phyloP scores from a whole-genome alignment of 2,329 filamentous ascomycete genomes.

The Drechslerella coelobrocha region DNA sequence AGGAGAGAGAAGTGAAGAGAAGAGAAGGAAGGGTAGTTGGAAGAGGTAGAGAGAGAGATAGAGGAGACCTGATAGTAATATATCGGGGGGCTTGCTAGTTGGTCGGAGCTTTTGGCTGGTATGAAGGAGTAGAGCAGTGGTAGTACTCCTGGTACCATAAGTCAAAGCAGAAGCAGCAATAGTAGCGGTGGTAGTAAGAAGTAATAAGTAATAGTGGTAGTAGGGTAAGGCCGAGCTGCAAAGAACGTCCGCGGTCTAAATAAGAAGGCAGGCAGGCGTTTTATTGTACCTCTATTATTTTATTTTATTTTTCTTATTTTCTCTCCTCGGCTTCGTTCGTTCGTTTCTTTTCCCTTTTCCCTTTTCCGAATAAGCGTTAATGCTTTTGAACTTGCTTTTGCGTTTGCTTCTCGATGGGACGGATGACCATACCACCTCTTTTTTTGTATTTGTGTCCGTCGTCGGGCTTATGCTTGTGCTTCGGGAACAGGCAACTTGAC shows the following conservation, averaged over 20 bases:
- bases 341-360: not conserved
- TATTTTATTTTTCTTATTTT: no score
- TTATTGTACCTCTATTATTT: no score
- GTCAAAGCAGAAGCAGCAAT: not conserved
- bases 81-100: not conserved
- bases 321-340: no score
- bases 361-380: slow-evolving; percentile 2
- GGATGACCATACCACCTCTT: slow-evolving; percentile 10
- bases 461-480: not conserved
- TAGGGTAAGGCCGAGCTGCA: not conserved
- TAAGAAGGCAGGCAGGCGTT: slow-evolving; percentile 13
- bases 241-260: slow-evolving; percentile 16
- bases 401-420: not conserved
- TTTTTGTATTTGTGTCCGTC: not conserved
- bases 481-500: slow-evolving; percentile 16
- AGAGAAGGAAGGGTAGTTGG: slow-evolving; percentile 12
- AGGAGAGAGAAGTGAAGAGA: slow-evolving; percentile 2
- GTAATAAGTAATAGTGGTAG: not conserved
- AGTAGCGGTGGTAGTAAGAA: not conserved
- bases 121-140: slow-evolving; percentile 5
- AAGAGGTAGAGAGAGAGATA: slow-evolving; percentile 4
- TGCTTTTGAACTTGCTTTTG: not conserved
- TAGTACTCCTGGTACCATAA: not conserved
- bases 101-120: slow-evolving; percentile 36
- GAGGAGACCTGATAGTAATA: slow-evolving; percentile 1